phyloP scores from a whole-genome alignment of 75 land plant genomes.

The Ceratopteris richardii region DNA sequence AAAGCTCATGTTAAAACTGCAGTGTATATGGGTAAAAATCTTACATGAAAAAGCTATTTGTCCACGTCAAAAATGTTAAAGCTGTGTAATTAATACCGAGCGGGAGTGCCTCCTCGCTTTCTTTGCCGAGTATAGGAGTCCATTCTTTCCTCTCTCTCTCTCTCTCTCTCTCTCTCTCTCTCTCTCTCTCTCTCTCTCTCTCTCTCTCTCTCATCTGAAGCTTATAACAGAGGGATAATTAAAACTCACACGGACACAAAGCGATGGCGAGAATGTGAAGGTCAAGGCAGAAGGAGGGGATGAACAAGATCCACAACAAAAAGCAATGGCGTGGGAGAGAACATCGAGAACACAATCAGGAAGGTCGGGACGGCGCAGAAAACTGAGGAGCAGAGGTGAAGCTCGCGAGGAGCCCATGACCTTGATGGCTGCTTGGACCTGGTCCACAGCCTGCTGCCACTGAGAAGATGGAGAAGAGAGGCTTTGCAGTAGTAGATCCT shows the following conservation, averaged over 20 bases:
- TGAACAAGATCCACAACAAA: constrained; percentile 18
- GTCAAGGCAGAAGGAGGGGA: constrained; percentile 5
- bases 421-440: neutral
- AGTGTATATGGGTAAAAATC: no score
- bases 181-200: neutral
- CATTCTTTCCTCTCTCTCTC: neutral
- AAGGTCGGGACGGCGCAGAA: constrained; percentile 5
- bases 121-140: no score
- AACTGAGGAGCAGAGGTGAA: constrained; percentile 1
- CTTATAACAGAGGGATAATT: neutral
- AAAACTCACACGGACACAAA: neutral
- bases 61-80: no score
- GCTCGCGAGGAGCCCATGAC: neutral
- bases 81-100: no score
- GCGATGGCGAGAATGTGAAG: constrained; percentile 14
- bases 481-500: neutral
- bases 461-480: neutral
- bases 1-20: no score
- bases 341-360: constrained; percentile 10
- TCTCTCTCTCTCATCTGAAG: neutral
- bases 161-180: constrained; percentile 1
- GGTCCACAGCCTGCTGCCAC: neutral
- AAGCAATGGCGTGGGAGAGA: constrained; percentile 14
- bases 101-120: no score
- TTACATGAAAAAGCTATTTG: no score